Conservation (phyloP, 208 protist genomes). For the Crithidia mellificae region DNA sequence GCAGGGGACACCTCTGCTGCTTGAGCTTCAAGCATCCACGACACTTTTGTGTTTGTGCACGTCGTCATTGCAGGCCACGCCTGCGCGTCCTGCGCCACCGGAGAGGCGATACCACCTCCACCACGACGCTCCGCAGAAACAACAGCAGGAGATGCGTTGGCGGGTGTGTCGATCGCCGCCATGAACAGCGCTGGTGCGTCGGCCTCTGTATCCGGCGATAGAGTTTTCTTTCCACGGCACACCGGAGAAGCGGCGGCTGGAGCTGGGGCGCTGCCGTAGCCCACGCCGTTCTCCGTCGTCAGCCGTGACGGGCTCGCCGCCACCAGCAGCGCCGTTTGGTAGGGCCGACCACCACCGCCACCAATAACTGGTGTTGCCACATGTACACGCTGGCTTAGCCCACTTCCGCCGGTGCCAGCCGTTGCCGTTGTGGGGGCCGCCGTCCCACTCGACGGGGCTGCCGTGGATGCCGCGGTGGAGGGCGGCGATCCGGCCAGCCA, state of each 20-base stretch:
- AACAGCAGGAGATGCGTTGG: too few relatives aligned
- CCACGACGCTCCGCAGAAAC: too few relatives aligned
- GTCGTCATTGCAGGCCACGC: background rate
- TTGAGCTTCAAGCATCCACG: background rate
- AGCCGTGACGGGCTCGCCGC: slow-evolving; percentile 14
- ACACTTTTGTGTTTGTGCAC: background rate
- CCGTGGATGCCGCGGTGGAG: background rate
- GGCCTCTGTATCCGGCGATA: too few relatives aligned
- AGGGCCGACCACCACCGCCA: background rate
- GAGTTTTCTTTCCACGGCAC: too few relatives aligned
- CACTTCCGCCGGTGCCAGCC: too few relatives aligned
- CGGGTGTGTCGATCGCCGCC: too few relatives aligned
- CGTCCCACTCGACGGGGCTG: background rate
- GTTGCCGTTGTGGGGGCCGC: too few relatives aligned
- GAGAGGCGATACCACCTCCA: too few relatives aligned
- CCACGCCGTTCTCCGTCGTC: background rate
- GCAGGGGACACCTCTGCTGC: background rate
- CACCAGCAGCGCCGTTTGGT: slow-evolving; percentile 18
- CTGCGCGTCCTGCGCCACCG: too few relatives aligned
- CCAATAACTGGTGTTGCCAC: background rate
- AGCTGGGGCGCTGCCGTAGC: slow-evolving; percentile 20
- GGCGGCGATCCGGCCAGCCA: background rate
- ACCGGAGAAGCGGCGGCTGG: background rate
- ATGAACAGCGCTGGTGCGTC: too few relatives aligned
- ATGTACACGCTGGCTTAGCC: background rate